These are phyloP conservation scores for Geotrichum citri-aurantii DNA, from an alignment of 1,139 yeast species.

Conservation along the genomic window DNA sequence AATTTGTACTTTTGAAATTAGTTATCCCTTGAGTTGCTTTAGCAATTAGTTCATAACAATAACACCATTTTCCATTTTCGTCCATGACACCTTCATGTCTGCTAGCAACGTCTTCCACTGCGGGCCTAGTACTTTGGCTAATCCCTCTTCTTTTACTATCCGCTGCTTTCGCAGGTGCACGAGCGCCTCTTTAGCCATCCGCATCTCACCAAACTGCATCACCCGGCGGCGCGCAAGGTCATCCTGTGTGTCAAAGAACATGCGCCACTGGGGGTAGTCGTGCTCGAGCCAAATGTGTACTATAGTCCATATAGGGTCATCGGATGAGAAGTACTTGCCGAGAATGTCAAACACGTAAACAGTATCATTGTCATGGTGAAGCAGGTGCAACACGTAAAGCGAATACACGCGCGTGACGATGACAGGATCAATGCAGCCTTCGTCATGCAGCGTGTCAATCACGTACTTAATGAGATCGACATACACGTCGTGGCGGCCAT, in stretches of 20 bases:
- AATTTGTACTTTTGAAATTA: no score
- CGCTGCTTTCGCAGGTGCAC: conserved; percentile 10
- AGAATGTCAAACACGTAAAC: conserved; percentile 21
- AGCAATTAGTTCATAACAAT: not conserved
- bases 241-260: conserved; percentile 16
- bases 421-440: conserved; percentile 5
- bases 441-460: conserved; percentile 20
- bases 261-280: conserved; percentile 24
- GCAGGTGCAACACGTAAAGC: conserved; percentile 22
- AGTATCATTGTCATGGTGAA: conserved; percentile 21
- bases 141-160: conserved; percentile 11
- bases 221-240: conserved; percentile 23
- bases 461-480: conserved; percentile 22
- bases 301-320: conserved; percentile 20
- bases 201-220: conserved; percentile 22
- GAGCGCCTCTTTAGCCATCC: conserved; percentile 20
- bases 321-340: conserved; percentile 19
- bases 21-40: not conserved
- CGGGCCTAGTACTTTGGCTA: conserved; percentile 17
- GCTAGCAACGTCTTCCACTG: conserved; percentile 11
- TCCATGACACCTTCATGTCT: not conserved
- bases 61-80: not conserved
- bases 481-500: conserved; percentile 24
- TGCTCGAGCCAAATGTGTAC: conserved; percentile 23
- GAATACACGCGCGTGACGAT: conserved; percentile 17